A percentile compares a stretch with the other conserved stretches of the same genome.
These are phyloP conservation scores for Globisporangium spinosum DNA, from an alignment of 352 stramenopile genomes.

Conservation along the genomic window DNA sequence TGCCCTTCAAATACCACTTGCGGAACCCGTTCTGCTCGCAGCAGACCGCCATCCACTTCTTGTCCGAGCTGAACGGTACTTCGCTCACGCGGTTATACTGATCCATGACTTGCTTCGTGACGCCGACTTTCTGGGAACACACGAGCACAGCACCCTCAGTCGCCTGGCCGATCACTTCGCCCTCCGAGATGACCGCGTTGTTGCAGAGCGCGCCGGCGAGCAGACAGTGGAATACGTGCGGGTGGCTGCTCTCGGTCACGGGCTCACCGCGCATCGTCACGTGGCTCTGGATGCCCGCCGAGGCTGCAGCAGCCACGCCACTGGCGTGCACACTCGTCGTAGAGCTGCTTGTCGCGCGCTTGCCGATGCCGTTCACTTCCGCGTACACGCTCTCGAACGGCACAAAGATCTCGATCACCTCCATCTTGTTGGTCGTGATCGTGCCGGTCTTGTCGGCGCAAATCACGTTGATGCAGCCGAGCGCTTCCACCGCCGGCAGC, in stretches of 20 bases:
- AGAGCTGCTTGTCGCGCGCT: conserved; percentile 13
- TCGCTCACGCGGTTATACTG: conserved; percentile 83
- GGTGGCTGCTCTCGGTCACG: conserved; percentile 57
- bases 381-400: conserved; percentile 72
- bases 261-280: conserved; percentile 61
- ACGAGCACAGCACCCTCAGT: conserved; percentile 74
- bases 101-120: conserved; percentile 32
- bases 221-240: conserved; percentile 73
- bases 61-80: conserved; percentile 94
- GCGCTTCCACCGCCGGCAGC: conserved; percentile 72
- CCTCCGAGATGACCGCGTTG: conserved; percentile 57
- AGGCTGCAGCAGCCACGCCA: not conserved
- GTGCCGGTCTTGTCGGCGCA: conserved; percentile 95
- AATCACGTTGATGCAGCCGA: conserved; percentile 91
- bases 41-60: conserved; percentile 96
- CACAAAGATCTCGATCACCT: conserved; percentile 80
- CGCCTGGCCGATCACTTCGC: conserved; percentile 77
- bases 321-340: not conserved
- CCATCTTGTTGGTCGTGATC: conserved; percentile 90
- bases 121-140: conserved; percentile 64
- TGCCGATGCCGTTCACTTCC: conserved; percentile 57
- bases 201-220: conserved; percentile 75
- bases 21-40: conserved; percentile 53
- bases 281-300: conserved; percentile 20
- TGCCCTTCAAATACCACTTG: conserved; percentile 77